Base-by-base conservation (phyloP, 192 early-diverging fungal species). In the Podila verticillata region DNA sequence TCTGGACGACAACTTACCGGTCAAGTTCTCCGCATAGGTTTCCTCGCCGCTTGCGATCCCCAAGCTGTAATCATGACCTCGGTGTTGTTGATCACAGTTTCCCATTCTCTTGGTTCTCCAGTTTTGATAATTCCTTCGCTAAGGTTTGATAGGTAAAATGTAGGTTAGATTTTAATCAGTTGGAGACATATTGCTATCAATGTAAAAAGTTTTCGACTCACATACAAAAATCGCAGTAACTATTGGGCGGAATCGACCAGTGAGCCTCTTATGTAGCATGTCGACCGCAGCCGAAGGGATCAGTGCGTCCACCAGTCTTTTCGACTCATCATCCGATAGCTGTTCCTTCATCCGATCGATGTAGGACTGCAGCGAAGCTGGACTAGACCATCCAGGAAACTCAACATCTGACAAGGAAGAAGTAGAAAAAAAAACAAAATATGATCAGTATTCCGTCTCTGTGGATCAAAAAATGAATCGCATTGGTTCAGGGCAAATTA, bases 61-160 rank as follows among this genome's bases (percentile, higher is more conserved):
- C 56, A 58, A 6, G 65, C 34, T 58, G 35, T 59, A 26, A 58
- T 13, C 65, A 67, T 67, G 65, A 17, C 24, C 54, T 67, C 32
- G 24, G 56, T 57, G 65, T 36, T 32, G 20, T 58, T 36, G 35
- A 67, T 58, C n/a, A 13, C 56, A 28, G 12, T 58, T 34, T 39
- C 34, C n/a, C n/a, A n/a, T n/a, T n/a, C n/a, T n/a, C n/a, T n/a
- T n/a, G n/a, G 49, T 3, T 57, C 49, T n/a, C 30, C 65, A 15
- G 49, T 66, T 31, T 36, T 66, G n/a, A 66, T 57, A 57, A 66
- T 66, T 35, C 65, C 65, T 34, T 66, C 65, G 26, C 59, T 60
- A n/a, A n/a, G n/a, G n/a, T n/a, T n/a, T n/a, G n/a, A n/a, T n/a
- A n/a, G n/a, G n/a, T n/a, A n/a, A n/a, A n/a, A n/a, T n/a, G n/a